These are phyloP conservation scores for Conticribra weissflogii DNA, from an alignment of 108 stramenopile species.

Conservation along the genomic window DNA sequence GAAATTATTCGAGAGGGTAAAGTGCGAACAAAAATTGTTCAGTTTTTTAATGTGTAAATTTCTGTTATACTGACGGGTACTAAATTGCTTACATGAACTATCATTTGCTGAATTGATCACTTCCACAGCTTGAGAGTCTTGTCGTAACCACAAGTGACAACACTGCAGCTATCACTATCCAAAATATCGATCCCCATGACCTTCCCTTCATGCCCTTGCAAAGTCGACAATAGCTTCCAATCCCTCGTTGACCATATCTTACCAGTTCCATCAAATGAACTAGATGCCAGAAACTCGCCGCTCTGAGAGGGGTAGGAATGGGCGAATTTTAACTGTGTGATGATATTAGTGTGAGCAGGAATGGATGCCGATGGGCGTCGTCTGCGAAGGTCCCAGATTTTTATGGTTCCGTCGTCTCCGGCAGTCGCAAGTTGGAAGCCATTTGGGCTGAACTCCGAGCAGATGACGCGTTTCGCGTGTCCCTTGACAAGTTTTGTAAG, in stretches of 20 bases:
- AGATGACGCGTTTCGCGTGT: slow-evolving; percentile 85
- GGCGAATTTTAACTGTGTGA: slow-evolving; percentile 87
- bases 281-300: slow-evolving; percentile 89
- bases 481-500: slow-evolving; percentile 48
- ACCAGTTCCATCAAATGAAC: slow-evolving; percentile 93
- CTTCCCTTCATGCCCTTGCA: slow-evolving; percentile 97
- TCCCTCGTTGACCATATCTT: slow-evolving; percentile 91
- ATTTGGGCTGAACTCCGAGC: slow-evolving; percentile 85
- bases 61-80: too few relatives aligned
- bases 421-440: slow-evolving; percentile 95
- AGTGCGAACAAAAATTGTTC: too few relatives aligned
- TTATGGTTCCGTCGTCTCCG: slow-evolving; percentile 93
- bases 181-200: slow-evolving; percentile 88
- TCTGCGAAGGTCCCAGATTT: slow-evolving; percentile 93
- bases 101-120: slow-evolving; percentile 28
- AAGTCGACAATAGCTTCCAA: slow-evolving; percentile 81
- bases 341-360: slow-evolving; percentile 93
- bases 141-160: slow-evolving; percentile 88
- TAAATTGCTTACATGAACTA: too few relatives aligned
- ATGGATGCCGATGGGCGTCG: slow-evolving; percentile 81
- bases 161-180: slow-evolving; percentile 41
- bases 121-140: slow-evolving; percentile 90
- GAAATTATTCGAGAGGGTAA: too few relatives aligned
- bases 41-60: too few relatives aligned
- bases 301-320: slow-evolving; percentile 41